Evolutionary conservation across 1,139 yeast genomes (phyloP), one percentile per base, ranked within the genome.

Genomic region (Meyerozyma elateridarum): DNA sequence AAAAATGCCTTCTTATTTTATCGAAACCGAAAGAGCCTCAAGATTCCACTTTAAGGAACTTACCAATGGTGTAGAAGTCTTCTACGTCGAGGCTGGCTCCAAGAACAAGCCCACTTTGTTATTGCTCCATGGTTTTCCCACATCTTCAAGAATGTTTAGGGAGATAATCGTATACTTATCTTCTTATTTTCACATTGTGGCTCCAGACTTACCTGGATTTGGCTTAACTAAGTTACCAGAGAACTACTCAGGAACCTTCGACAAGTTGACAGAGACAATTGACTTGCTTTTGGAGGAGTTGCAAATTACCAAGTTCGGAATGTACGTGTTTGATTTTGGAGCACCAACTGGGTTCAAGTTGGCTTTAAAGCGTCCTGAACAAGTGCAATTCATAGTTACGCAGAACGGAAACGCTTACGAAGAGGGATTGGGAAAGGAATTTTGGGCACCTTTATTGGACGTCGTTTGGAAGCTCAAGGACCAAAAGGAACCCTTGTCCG

Each of bases 341-440:
- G 59, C 70, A 3, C 72, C 71, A 7, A 54, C 56, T 6, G 72
- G 62, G 0, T 48, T 57, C 22, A 52, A 69, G 36, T 37, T 67
- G 25, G 61, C 65, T 2, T 39, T 61, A 31, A 51, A 44, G 24
- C 39, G 51, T 9, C 63, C 68, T 5, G 39, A 44, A 4, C 41
- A 43, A 9, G 47, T 67, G 15, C 35, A 48, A 6, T 62, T 54
- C 1, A 40, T 67, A 17, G 45, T 65, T 32, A 32, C 56, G 16
- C 73, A 68, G 44, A 67, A 66, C 36, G 73, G 72, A 11, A 66
- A 64, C 44, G 68, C 70, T 12, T 67, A 66, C 36, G 59, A 44
- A 5, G 70, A 61, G 33, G 72, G 71, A 4, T 34, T 65, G 9
- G 56, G 44, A 17, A 48, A 45, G 19, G 38, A 38, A 9, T 64